Conservation (phyloP, 139 green algal species). For the Closterium sp. region DNA sequence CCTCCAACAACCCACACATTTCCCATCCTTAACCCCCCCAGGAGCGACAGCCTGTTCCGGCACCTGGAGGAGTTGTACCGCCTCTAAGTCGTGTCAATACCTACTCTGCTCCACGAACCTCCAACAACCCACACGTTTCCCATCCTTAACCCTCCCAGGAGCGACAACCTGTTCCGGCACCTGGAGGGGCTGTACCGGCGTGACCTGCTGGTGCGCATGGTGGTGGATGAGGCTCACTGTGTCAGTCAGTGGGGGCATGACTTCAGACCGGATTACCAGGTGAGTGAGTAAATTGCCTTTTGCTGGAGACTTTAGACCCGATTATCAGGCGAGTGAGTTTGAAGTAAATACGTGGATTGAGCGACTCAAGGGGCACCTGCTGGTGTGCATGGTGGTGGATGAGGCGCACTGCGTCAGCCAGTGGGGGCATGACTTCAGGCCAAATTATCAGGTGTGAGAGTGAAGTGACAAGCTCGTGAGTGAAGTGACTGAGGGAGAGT, state of each 20-base stretch:
- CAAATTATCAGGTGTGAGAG: slow-evolving; percentile 75
- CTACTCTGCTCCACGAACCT: too few relatives aligned
- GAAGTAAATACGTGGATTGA: too few relatives aligned
- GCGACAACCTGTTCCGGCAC: slow-evolving; percentile 56
- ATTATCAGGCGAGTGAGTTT: neutral
- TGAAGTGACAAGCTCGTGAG: too few relatives aligned
- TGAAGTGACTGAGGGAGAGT: too few relatives aligned
- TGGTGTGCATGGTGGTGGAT: slow-evolving; percentile 73
- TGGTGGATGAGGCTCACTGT: slow-evolving; percentile 82
- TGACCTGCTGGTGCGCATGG: slow-evolving; percentile 60
- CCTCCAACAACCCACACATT: too few relatives aligned
- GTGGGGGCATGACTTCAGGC: slow-evolving; percentile 81
- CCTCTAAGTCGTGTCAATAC: too few relatives aligned
- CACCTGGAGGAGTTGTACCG: slow-evolving; percentile 66
- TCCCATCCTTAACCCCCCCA: too few relatives aligned
- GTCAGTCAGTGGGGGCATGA: slow-evolving; percentile 77
- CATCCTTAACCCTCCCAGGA: too few relatives aligned
- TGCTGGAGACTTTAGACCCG: neutral
- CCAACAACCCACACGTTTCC: too few relatives aligned
- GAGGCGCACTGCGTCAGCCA: slow-evolving; percentile 77
- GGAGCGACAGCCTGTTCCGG: slow-evolving; percentile 54
- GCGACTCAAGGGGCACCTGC: too few relatives aligned
- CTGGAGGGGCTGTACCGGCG: slow-evolving; percentile 64
- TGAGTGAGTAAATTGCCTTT: slow-evolving; percentile 1
- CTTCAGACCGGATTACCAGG: slow-evolving; percentile 78